phyloP scores from a whole-genome alignment of 2,329 filamentous ascomycete genomes.

The Rhexocercosporidium sp. region DNA sequence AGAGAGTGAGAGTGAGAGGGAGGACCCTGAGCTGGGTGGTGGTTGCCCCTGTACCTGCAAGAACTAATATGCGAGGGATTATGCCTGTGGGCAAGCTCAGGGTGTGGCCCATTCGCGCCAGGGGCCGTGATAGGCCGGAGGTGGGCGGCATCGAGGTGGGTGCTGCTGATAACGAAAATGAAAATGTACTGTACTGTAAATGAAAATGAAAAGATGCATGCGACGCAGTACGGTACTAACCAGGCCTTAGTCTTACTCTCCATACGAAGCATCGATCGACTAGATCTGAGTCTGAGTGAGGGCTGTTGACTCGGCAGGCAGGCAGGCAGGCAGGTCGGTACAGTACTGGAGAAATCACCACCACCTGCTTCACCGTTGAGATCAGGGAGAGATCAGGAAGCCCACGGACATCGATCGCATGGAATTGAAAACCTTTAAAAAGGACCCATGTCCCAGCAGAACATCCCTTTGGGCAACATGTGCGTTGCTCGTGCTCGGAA shows the following conservation, averaged over 20 bases:
- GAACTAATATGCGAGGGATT: constrained; percentile 12
- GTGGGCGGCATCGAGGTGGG: not conserved
- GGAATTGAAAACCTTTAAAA: not conserved
- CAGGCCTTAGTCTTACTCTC: not conserved
- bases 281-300: too few species aligned
- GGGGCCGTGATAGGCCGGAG: constrained; percentile 14
- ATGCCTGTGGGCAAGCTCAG: constrained; percentile 13
- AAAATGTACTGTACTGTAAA: not conserved
- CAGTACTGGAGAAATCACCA: too few species aligned
- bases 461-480: not conserved
- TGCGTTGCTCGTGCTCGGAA: not conserved
- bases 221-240: not conserved
- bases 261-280: too few species aligned
- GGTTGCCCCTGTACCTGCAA: constrained; percentile 3
- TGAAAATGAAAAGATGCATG: not conserved
- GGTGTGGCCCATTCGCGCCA: not conserved
- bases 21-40: too few species aligned
- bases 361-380: too few species aligned
- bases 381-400: too few species aligned
- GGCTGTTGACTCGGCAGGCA: too few species aligned
- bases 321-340: too few species aligned
- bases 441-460: not conserved
- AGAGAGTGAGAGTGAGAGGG: too few species aligned
- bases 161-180: constrained; percentile 1
- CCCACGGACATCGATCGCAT: not conserved